Percentiles rank a stretch among this genome's conserved stretches.
These are phyloP conservation scores for Phragmites australis DNA, from an alignment of 176 grass and related monocot species.

Conservation along the genomic window DNA sequence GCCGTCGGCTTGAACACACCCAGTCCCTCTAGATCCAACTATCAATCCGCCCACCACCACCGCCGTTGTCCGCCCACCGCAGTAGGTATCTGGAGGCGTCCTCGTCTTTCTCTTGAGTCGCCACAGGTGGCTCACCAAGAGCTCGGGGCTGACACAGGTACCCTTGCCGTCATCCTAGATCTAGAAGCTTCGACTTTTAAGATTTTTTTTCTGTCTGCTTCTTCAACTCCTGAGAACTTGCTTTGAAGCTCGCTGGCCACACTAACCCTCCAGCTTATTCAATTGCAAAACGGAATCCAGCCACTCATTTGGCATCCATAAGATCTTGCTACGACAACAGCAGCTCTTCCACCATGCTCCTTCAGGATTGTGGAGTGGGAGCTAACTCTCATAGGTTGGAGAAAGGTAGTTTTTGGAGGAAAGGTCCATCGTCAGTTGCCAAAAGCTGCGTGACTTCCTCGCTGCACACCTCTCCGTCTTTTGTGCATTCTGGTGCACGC, in stretches of 20 bases:
- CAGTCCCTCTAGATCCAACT: too few species aligned
- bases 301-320: constrained; percentile 41
- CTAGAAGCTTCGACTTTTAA: too few species aligned
- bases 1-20: too few species aligned
- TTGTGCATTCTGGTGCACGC: constrained; percentile 87
- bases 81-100: too few species aligned
- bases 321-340: constrained; percentile 46
- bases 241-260: constrained; percentile 80
- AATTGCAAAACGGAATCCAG: constrained; percentile 49
- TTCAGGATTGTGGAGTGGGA: constrained; percentile 63
- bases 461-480: constrained; percentile 80
- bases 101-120: too few species aligned
- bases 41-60: too few species aligned
- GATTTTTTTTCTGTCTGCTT: constrained; percentile 44
- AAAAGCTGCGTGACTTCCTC: constrained; percentile 52
- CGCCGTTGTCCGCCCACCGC: too few species aligned
- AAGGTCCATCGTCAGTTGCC: constrained; percentile 46
- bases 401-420: constrained; percentile 42
- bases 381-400: constrained; percentile 63
- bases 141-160: too few species aligned
- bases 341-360: constrained; percentile 34
- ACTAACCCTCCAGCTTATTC: constrained; percentile 41
- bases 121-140: too few species aligned
- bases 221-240: constrained; percentile 39
- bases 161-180: too few species aligned